Conservation (phyloP, 495 filamentous ascomycete species). For the Astrothelium subdiscretum region DNA sequence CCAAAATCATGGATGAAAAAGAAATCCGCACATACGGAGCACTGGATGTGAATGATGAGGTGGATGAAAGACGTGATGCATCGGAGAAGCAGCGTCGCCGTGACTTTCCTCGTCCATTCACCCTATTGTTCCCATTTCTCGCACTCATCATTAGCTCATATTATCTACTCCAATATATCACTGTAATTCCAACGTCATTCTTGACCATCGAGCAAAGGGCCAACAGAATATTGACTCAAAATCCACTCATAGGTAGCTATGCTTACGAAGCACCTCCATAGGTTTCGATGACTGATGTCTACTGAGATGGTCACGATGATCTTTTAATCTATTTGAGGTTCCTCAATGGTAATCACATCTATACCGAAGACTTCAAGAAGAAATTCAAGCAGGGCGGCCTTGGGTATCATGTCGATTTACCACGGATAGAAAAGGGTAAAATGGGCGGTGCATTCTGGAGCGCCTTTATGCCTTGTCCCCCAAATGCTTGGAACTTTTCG, state of each 20-base stretch:
- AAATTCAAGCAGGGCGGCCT: slow-evolving; percentile 58
- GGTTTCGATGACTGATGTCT: slow-evolving; percentile 2
- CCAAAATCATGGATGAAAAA: background rate
- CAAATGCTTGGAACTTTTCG: slow-evolving; percentile 58
- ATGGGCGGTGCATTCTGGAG: slow-evolving; percentile 85
- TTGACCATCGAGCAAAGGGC: background rate
- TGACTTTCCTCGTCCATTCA: background rate
- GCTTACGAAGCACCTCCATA: background rate
- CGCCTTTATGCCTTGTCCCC: slow-evolving; percentile 68
- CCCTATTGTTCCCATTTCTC: background rate
- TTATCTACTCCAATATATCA: background rate
- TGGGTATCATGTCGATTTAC: slow-evolving; percentile 66
- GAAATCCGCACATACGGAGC: background rate
- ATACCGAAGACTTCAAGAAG: slow-evolving; percentile 56
- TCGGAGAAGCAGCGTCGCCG: background rate
- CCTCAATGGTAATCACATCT: slow-evolving; percentile 67
- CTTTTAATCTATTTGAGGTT: slow-evolving; percentile 60
- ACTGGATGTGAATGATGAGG: background rate
- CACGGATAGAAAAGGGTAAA: slow-evolving; percentile 45
- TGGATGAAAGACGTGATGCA: background rate
- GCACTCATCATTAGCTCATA: background rate
- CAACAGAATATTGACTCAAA: slow-evolving; percentile 50
- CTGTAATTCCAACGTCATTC: background rate
- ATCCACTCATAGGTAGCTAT: slow-evolving; percentile 63
- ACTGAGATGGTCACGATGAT: slow-evolving; percentile 83